Conservation (phyloP, 495 filamentous ascomycete genomes). For the Podospora australis region DNA sequence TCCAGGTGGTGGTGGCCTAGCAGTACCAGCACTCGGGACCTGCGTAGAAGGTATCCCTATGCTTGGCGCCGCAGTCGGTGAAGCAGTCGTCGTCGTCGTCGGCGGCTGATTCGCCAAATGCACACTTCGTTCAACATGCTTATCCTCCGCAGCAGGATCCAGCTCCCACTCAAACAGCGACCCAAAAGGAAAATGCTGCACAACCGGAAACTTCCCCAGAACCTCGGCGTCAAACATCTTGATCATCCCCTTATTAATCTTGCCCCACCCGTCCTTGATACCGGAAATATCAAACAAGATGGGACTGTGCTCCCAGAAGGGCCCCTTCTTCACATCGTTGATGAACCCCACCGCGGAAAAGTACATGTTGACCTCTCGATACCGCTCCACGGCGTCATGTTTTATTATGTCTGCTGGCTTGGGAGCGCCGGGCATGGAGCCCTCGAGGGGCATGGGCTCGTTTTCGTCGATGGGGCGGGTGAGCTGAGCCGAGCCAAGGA, state of each 20-base stretch:
- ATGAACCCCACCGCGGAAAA: constrained; percentile 99
- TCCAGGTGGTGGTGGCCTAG: not conserved
- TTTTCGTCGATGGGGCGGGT: constrained; percentile 62
- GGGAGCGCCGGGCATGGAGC: constrained; percentile 65
- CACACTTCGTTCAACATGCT: constrained; percentile 32
- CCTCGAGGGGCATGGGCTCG: constrained; percentile 63
- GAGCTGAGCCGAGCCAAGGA: constrained; percentile 88
- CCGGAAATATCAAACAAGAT: constrained; percentile 94
- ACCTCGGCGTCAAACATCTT: constrained; percentile 97
- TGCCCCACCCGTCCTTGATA: constrained; percentile 85
- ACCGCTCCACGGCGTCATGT: constrained; percentile 54
- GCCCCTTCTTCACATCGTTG: constrained; percentile 92
- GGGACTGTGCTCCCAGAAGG: constrained; percentile 98
- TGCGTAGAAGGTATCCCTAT: too few species aligned
- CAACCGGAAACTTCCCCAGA: constrained; percentile 87
- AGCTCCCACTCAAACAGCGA: constrained; percentile 76
- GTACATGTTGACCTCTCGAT: constrained; percentile 77
- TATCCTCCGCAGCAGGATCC: constrained; percentile 54
- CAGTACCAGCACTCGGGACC: too few species aligned
- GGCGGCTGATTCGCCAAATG: constrained; percentile 56
- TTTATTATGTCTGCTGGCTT: constrained; percentile 64
- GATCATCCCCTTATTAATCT: constrained; percentile 99
- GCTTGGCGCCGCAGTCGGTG: too few species aligned
- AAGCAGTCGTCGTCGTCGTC: constrained; percentile 20
- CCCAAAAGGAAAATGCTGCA: constrained; percentile 95